Evolutionary conservation across 352 stramenopile genomes (phyloP).

Genomic region (Globisporangium takayamanum): DNA sequence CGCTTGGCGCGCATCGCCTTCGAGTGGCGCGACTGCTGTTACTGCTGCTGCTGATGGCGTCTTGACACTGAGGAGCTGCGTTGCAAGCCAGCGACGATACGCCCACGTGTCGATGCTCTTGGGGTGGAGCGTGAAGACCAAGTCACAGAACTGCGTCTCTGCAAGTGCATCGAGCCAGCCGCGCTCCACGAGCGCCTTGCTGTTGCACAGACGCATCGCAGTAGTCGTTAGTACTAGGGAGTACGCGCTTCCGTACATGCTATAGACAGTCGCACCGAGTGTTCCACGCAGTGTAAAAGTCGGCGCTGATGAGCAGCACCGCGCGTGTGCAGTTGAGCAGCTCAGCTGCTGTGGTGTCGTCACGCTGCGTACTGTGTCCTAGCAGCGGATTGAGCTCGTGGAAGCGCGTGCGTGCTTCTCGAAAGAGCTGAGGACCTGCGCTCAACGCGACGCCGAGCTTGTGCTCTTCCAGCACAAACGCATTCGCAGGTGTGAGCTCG

Average conservation of each 20-base stretch:
- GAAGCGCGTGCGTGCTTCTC: conserved; percentile 45
- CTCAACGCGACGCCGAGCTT: conserved; percentile 72
- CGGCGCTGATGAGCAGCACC: conserved; percentile 67
- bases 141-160: conserved; percentile 61
- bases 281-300: conserved; percentile 87
- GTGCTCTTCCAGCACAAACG: conserved; percentile 68
- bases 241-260: background rate
- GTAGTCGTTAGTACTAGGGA: background rate
- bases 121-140: conserved; percentile 70
- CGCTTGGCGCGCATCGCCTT: conserved; percentile 9
- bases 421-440: conserved; percentile 44
- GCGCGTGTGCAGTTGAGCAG: conserved; percentile 50
- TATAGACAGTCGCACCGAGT: conserved; percentile 28
- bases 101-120: conserved; percentile 88
- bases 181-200: conserved; percentile 47
- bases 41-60: conserved; percentile 4
- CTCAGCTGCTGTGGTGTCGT: conserved; percentile 15
- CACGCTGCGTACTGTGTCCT: background rate
- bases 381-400: conserved; percentile 33
- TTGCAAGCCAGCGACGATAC: conserved; percentile 60
- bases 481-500: conserved; percentile 38
- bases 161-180: conserved; percentile 28
- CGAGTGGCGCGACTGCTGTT: background rate
- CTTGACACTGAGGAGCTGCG: conserved; percentile 15
- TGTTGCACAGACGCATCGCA: conserved; percentile 7